Evolutionary conservation across 2,329 filamentous ascomycete genomes (phyloP).

Genomic region (Diaporthe ampelina): DNA sequence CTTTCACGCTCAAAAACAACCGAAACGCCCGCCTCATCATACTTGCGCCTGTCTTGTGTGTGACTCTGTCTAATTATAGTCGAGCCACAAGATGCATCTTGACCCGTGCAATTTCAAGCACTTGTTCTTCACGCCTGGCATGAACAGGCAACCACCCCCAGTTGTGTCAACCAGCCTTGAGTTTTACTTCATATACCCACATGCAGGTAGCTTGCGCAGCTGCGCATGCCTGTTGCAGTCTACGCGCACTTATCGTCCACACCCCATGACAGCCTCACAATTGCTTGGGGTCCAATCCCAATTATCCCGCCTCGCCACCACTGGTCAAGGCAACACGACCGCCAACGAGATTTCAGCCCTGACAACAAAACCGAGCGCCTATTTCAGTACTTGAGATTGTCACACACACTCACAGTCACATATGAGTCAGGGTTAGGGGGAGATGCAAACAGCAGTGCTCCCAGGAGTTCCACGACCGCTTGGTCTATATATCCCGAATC

Average conservation of each 20-base stretch:
- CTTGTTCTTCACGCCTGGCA: slow-evolving; percentile 1
- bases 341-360: not conserved
- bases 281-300: not conserved
- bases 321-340: not conserved
- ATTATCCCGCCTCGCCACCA: not conserved
- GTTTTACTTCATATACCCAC: not conserved
- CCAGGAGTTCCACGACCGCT: too few species aligned
- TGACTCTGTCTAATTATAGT: slow-evolving; percentile 18
- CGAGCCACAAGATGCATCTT: not conserved
- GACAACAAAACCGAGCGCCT: not conserved
- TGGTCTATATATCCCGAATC: not conserved
- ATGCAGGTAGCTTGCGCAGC: not conserved
- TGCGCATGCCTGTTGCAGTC: slow-evolving; percentile 1
- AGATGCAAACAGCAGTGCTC: not conserved
- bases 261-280: slow-evolving; percentile 10
- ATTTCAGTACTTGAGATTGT: too few species aligned
- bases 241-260: not conserved
- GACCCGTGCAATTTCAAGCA: not conserved
- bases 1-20: slow-evolving; percentile 1
- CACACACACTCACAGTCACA: not conserved
- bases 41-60: not conserved
- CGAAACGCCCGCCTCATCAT: slow-evolving; percentile 36
- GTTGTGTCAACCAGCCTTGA: slow-evolving; percentile 9
- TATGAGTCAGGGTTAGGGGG: too few species aligned
- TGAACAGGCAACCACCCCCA: not conserved